Evolutionary conservation across 306 rosid genomes (phyloP).

Genomic region (Cucurbita maxima): DNA sequence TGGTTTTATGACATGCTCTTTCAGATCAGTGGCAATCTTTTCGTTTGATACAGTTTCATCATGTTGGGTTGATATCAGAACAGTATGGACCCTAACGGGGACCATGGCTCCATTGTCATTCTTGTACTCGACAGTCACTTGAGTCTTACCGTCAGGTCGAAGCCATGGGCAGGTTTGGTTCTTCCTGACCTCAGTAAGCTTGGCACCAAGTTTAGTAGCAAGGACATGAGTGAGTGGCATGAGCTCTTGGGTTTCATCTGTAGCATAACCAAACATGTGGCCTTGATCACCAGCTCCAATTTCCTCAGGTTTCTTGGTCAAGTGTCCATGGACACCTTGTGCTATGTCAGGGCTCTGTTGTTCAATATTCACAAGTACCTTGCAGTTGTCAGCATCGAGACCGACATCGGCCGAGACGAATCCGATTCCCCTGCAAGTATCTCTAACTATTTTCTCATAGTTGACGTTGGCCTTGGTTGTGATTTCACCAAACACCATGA

Average conservation of each 20-base stretch:
- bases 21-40: slow-evolving; percentile 10
- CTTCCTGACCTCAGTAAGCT: slow-evolving; percentile 18
- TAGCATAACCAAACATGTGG: slow-evolving; percentile 17
- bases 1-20: slow-evolving; percentile 15
- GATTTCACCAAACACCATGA: slow-evolving; percentile 42
- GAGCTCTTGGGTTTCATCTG: slow-evolving; percentile 11
- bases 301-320: slow-evolving; percentile 15
- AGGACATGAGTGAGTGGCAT: slow-evolving; percentile 17
- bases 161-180: slow-evolving; percentile 17
- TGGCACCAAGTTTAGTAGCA: slow-evolving; percentile 17
- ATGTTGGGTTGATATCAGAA: slow-evolving; percentile 16
- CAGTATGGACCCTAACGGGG: slow-evolving; percentile 11
- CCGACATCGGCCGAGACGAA: slow-evolving; percentile 10
- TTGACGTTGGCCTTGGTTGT: slow-evolving; percentile 14
- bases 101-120: slow-evolving; percentile 13
- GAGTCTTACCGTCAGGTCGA: slow-evolving; percentile 14
- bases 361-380: slow-evolving; percentile 10
- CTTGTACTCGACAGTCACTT: slow-evolving; percentile 10
- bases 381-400: slow-evolving; percentile 9
- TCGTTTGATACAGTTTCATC: slow-evolving; percentile 12
- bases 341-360: slow-evolving; percentile 16
- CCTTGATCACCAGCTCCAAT: slow-evolving; percentile 18
- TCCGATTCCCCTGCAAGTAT: slow-evolving; percentile 12
- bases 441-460: slow-evolving; percentile 14
- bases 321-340: slow-evolving; percentile 13